Evolutionary conservation across 306 rosid genomes (phyloP).

Genomic region (Begonia fuchsioides): DNA sequence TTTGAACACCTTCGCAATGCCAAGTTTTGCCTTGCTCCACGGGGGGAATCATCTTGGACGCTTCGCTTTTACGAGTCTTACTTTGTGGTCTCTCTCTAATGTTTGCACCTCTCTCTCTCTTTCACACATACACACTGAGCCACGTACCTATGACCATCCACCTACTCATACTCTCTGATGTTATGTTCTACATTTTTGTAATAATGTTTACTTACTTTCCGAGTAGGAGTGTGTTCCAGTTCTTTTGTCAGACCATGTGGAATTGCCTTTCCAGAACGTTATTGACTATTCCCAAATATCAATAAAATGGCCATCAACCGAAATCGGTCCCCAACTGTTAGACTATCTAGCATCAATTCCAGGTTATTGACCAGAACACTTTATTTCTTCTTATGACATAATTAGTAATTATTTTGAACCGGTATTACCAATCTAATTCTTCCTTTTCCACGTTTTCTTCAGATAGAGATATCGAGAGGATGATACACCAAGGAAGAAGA

Average conservation of each 20-base stretch:
- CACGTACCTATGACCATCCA: no score
- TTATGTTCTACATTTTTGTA: background rate
- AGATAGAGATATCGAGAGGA: constrained; percentile 53
- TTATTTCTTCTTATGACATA: background rate
- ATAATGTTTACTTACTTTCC: constrained; percentile 11
- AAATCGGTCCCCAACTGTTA: constrained; percentile 62
- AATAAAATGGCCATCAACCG: constrained; percentile 86
- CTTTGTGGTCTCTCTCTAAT: constrained; percentile 69
- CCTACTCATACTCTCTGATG: no score
- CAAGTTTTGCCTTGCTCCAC: constrained; percentile 87
- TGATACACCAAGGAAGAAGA: constrained; percentile 56
- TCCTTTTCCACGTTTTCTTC: constrained; percentile 3
- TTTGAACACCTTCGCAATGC: constrained; percentile 78
- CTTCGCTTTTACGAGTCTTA: constrained; percentile 86
- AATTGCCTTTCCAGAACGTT: constrained; percentile 88
- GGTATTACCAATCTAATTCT: background rate
- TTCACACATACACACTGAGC: background rate
- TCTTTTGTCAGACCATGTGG: constrained; percentile 67
- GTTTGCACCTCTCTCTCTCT: no score
- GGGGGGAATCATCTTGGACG: constrained; percentile 98
- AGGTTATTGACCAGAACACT: constrained; percentile 26
- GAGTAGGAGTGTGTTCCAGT: constrained; percentile 90
- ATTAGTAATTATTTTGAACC: background rate
- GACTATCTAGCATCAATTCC: constrained; percentile 82
- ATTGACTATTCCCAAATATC: constrained; percentile 74